Evolutionary conservation across 2,329 filamentous ascomycete species (phyloP), one percentile per base, ranked within the genome.

Genomic region (Arachnopeziza araneosa): DNA sequence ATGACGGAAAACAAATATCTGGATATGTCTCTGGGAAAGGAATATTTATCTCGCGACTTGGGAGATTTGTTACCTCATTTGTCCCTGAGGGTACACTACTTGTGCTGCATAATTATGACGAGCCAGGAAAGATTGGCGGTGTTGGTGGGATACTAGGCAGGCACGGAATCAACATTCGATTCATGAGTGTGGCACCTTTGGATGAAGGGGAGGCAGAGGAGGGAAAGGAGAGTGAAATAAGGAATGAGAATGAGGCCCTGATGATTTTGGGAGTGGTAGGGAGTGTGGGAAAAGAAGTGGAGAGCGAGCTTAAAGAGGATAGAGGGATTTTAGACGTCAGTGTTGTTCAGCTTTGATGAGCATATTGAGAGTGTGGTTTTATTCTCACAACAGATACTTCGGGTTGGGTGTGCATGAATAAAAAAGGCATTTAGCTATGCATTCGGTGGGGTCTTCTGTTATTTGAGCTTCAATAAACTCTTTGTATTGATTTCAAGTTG

Each of bases 81-180:
- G 79, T 83, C 12, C 89, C 90, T 0, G 82, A 88, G 61, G 90
- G 90, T 0, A 90, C 84, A 0, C 73, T 93, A 60, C 78, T 93
- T n/a, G 87, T 93, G 61, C 83, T 91, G 68, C 83, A 91, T 69
- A 93, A 93, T 75, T 92, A 90, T 68, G 90, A 95, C 70, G 82
- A 86, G 64, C 89, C 89, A 0, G 90, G 90, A 12, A 93, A 92
- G 78, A 93, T 95, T 71, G 90, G 90, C 1, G 84, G 85, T 48
- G 90, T 95, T 2, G 90, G 90, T 0, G 86, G 80, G 60, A 80
- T 86, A 56, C 75, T 93, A 24, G 90, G 0, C 10, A 80, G 79
- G 48, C 82, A 88, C 48, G 85, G 84, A 0, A 85, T 95, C 56
- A 95, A 95, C 69, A 91, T 93, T 72, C 83, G 82, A 52, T 92